phyloP scores from a whole-genome alignment of 148 eudicot genomes.

The Drosera capensis region DNA sequence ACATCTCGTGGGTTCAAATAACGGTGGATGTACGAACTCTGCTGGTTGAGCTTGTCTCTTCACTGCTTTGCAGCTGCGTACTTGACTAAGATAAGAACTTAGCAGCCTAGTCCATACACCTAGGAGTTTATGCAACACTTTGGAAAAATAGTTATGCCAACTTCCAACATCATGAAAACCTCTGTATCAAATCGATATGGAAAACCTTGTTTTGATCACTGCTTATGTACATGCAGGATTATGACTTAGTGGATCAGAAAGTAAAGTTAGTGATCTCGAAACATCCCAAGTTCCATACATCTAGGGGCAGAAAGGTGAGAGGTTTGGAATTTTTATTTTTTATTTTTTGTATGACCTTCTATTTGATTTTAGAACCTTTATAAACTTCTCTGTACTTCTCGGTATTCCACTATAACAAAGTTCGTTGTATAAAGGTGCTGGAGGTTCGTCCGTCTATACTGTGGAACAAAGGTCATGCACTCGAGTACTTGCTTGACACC shows the following conservation, averaged over 20 bases:
- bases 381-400: too few species aligned
- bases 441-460: slow-evolving; percentile 52
- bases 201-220: background rate
- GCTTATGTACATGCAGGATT: slow-evolving; percentile 17
- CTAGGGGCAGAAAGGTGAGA: slow-evolving; percentile 41
- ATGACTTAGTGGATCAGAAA: slow-evolving; percentile 18
- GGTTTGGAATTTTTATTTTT: background rate
- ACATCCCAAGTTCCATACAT: slow-evolving; percentile 26
- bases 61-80: too few species aligned
- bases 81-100: too few species aligned
- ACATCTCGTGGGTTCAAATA: background rate
- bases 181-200: too few species aligned
- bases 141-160: background rate
- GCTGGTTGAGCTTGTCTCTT: background rate
- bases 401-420: too few species aligned
- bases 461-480: slow-evolving; percentile 63
- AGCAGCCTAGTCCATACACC: too few species aligned
- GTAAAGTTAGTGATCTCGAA: slow-evolving; percentile 21
- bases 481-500: slow-evolving; percentile 41
- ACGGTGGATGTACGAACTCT: background rate
- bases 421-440: slow-evolving; percentile 21
- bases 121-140: too few species aligned
- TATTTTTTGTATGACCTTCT: background rate
- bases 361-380: background rate
- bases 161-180: too few species aligned